Percentiles rank a stretch among this genome's conserved stretches.
phyloP scores from a whole-genome alignment of 371 early-diverging fungal genomes.

The Lichtheimia ramosa region DNA sequence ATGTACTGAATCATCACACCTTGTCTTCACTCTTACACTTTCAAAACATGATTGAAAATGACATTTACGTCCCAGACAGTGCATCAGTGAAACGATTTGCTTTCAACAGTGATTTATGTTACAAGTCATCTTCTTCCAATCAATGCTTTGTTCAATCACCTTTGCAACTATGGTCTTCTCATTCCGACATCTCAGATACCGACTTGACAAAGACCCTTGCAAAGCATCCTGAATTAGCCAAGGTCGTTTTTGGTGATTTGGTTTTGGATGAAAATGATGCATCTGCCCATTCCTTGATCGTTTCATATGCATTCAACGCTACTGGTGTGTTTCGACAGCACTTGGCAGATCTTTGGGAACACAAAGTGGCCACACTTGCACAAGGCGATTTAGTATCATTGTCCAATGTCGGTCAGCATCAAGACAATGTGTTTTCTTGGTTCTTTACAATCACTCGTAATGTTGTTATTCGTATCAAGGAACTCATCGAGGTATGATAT shows the following conservation, averaged over 20 bases:
- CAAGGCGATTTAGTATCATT: constrained; percentile 28
- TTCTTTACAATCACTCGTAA: constrained; percentile 46
- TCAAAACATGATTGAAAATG: constrained; percentile 53
- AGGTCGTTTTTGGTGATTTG: constrained; percentile 12
- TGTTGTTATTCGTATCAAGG: constrained; percentile 55
- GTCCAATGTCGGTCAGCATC: constrained; percentile 13
- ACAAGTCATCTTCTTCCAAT: constrained; percentile 21
- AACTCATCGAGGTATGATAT: constrained; percentile 53
- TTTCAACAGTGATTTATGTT: constrained; percentile 39
- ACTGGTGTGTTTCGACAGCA: constrained; percentile 35
- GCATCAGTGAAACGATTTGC: constrained; percentile 24
- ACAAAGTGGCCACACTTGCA: constrained; percentile 46
- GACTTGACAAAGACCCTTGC: constrained; percentile 35
- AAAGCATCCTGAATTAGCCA: constrained; percentile 28
- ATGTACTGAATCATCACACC: constrained; percentile 37
- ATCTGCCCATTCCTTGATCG: constrained; percentile 34
- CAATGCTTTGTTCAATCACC: constrained; percentile 41
- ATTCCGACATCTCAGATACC: constrained; percentile 24
- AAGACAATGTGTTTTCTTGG: constrained; percentile 40
- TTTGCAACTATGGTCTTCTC: constrained; percentile 38
- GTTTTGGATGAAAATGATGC: background rate
- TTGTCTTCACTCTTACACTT: constrained; percentile 52
- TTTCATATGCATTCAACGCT: constrained; percentile 60
- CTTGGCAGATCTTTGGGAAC: constrained; percentile 51
- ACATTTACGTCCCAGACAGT: constrained; percentile 42